Base-by-base conservation (phyloP, 192 early-diverging fungal genomes). In the Podila epigama region DNA sequence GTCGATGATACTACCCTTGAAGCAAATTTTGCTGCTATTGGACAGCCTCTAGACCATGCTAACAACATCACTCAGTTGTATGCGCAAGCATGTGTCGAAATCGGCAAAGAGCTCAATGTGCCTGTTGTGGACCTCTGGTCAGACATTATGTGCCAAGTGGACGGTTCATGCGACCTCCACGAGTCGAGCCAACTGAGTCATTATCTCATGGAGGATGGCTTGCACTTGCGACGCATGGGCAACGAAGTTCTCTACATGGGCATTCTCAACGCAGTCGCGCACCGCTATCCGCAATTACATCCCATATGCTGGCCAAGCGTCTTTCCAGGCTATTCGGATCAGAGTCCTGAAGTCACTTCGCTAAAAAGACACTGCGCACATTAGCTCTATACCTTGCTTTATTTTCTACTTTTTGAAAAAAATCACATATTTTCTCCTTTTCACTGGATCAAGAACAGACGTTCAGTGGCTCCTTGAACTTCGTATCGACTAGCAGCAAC, bases 1-100 rank as follows among this genome's bases (percentile, higher is more conserved):
- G 37, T 93, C 1, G 83, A 92, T 66, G 90, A 91, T 33, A 60
- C 50, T 2, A 79, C 80, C 63, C 85, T 86, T 83, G 58, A 60
- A 8, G 65, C 83, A 10, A 70, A 58, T 13, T 66, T 81, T 25
- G 66, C 69, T 0, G 59, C 62, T 5, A 32, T 79, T 15, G 84
- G 82, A 6, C 29, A 64, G 39, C 35, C 66, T 6, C n/a, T 68
- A 22, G 66, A 77, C 16, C 73, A 56, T 10, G 58, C 66, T 13
- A 58, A 78, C n/a, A 51, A 52, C n/a, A 27, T 81, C 59, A 87
- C 90, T 0, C 70, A 81, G 36, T 50, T 52, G 29, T 92, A 92
- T 70, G 88, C 86, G 1, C 79, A 88, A 18, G 70, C 80, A 1
- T 85, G 82, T 28, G 61, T 72, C 9, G 63, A 80, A 9, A 79